Conservation (phyloP, 352 stramenopile species). For the Plasmopara viticola region DNA sequence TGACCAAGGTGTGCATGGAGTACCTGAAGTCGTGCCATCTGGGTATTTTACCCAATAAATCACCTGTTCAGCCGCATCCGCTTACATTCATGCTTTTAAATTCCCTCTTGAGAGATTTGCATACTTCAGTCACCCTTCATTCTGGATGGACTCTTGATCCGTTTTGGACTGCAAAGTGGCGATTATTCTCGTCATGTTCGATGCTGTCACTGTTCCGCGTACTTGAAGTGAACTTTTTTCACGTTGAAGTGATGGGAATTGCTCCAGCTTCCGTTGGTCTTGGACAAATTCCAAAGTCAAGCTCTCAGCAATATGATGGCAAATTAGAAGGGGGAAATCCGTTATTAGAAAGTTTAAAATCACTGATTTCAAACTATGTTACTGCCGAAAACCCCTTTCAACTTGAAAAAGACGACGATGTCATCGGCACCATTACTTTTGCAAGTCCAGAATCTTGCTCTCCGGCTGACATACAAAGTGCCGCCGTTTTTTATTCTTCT, state of each 20-base stretch:
- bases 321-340: conserved; percentile 37
- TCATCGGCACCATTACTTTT: conserved; percentile 43
- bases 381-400: conserved; percentile 16
- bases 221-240: conserved; percentile 79
- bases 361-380: conserved; percentile 49
- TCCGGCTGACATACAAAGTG: conserved; percentile 32
- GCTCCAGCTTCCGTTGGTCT: conserved; percentile 78
- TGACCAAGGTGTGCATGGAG: conserved; percentile 64
- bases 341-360: conserved; percentile 67
- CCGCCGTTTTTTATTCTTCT: conserved; percentile 38
- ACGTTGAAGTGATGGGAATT: conserved; percentile 74
- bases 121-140: conserved; percentile 11
- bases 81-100: conserved; percentile 87
- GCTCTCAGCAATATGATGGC: conserved; percentile 12
- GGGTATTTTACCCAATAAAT: conserved; percentile 55
- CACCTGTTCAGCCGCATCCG: conserved; percentile 68
- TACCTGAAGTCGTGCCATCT: conserved; percentile 69
- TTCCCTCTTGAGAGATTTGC: conserved; percentile 62
- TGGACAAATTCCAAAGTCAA: conserved; percentile 44
- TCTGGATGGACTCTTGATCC: conserved; percentile 17
- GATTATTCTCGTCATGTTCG: conserved; percentile 53
- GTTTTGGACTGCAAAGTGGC: conserved; percentile 41
- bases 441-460: conserved; percentile 21
- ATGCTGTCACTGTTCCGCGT: conserved; percentile 60
- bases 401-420: conserved; percentile 21